Evolutionary conservation across 495 filamentous ascomycete species (phyloP).

Genomic region (Aspergillus saccharolyticus): DNA sequence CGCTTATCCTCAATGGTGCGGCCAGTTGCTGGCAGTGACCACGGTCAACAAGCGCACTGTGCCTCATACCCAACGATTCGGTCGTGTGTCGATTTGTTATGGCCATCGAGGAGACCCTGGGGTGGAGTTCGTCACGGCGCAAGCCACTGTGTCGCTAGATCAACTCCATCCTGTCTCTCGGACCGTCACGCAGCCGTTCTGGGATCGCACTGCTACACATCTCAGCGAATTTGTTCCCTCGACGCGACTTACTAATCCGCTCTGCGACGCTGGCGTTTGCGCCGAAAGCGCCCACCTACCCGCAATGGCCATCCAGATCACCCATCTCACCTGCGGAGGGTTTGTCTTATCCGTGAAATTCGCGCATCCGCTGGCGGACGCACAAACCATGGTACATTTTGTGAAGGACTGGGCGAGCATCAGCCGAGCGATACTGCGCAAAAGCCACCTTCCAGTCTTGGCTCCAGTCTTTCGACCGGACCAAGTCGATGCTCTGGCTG

Average conservation of each 20-base stretch:
- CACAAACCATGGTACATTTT: constrained; percentile 41
- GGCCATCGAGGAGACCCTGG: constrained; percentile 31
- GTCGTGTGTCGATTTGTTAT: constrained; percentile 29
- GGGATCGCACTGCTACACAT: constrained; percentile 20
- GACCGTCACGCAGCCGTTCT: constrained; percentile 21
- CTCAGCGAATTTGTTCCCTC: constrained; percentile 13
- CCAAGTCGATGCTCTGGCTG: constrained; percentile 22
- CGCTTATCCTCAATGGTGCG: constrained; percentile 31
- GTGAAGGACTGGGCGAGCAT: constrained; percentile 39
- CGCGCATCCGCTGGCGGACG: constrained; percentile 46
- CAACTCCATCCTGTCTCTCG: constrained; percentile 26
- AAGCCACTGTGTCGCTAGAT: constrained; percentile 19
- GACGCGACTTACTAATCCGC: constrained; percentile 8
- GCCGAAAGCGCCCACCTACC: constrained; percentile 20
- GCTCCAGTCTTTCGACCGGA: constrained; percentile 25
- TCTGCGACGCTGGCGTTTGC: not conserved
- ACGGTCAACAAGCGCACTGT: constrained; percentile 8
- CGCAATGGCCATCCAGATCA: constrained; percentile 35
- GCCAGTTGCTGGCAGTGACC: constrained; percentile 21
- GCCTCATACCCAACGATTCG: constrained; percentile 28
- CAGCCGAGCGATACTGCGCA: constrained; percentile 15
- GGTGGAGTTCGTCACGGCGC: constrained; percentile 29
- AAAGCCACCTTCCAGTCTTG: constrained; percentile 5
- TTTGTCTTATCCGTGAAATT: constrained; percentile 37
- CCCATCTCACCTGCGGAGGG: constrained; percentile 35